Evolutionary conservation across 192 early-diverging fungal species (phyloP).

Genomic region (Gaertneriomyces sp.): DNA sequence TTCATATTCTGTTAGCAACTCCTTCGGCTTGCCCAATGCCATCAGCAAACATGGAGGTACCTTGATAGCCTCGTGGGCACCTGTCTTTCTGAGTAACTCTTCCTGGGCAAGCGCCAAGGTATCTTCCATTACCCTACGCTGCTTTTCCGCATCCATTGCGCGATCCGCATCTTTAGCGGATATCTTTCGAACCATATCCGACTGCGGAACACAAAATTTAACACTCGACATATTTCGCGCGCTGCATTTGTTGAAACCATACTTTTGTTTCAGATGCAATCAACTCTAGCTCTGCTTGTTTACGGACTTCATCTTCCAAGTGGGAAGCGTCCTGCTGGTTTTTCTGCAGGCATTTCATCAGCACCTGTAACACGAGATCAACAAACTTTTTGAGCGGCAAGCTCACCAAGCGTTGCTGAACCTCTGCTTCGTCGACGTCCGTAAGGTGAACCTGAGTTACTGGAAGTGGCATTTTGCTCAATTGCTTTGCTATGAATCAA

Average conservation of each 20-base stretch:
- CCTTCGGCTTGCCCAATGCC: too few species aligned
- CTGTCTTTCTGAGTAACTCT: conserved; percentile 19
- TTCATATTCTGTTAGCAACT: too few species aligned
- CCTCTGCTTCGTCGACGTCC: not conserved
- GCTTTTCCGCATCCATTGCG: conserved; percentile 17
- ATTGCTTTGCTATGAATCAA: too few species aligned
- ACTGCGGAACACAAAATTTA: not conserved
- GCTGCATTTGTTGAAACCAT: not conserved
- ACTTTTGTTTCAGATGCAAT: conserved; percentile 22
- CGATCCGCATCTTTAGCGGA: conserved; percentile 23
- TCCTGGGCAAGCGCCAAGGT: conserved; percentile 11
- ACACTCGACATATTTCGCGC: not conserved
- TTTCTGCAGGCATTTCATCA: not conserved
- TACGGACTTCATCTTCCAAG: conserved; percentile 10
- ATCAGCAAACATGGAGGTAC: not conserved
- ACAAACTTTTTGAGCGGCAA: not conserved
- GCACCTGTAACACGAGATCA: not conserved
- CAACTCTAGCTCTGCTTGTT: conserved; percentile 10
- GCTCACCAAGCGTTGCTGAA: conserved; percentile 4
- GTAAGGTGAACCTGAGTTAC: not conserved
- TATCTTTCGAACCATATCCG: conserved; percentile 14
- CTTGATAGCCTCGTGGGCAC: conserved; percentile 14
- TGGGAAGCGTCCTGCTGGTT: conserved; percentile 1
- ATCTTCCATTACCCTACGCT: conserved; percentile 19
- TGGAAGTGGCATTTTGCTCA: too few species aligned